A percentile compares a stretch with the other conserved stretches of the same genome.
These are phyloP conservation scores for Xylariaceae sp. DNA, from an alignment of 2,329 filamentous ascomycete species.

Conservation along the genomic window DNA sequence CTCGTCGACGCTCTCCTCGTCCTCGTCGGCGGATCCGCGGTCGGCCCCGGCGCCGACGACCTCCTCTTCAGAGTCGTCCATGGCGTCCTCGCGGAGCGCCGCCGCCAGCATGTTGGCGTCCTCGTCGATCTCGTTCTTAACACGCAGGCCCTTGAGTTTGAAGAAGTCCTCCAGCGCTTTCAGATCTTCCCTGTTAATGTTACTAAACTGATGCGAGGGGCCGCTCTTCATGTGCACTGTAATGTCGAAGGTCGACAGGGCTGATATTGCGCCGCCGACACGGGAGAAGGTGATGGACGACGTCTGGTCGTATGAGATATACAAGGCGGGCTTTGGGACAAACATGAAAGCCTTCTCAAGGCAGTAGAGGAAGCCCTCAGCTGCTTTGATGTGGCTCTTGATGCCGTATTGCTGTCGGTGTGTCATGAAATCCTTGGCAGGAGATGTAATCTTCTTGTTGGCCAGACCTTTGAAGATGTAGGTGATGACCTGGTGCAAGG, in stretches of 20 bases:
- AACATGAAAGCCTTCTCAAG: constrained; percentile 99
- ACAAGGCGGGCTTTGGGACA: constrained; percentile 94
- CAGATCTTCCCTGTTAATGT: constrained; percentile 98
- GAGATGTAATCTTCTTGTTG: constrained; percentile 89
- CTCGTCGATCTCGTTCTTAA: constrained; percentile 98
- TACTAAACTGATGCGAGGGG: constrained; percentile 92
- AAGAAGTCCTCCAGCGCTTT: constrained; percentile 96
- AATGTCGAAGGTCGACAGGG: constrained; percentile 94
- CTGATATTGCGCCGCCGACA: constrained; percentile 87
- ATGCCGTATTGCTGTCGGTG: constrained; percentile 92
- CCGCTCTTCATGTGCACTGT: constrained; percentile 85
- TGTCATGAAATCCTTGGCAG: constrained; percentile 88
- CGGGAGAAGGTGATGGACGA: constrained; percentile 90
- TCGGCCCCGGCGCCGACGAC: constrained; percentile 63
- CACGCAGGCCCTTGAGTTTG: constrained; percentile 87
- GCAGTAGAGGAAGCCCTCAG: constrained; percentile 94
- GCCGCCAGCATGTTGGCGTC: constrained; percentile 76
- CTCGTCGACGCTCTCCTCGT: constrained; percentile 90
- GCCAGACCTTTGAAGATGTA: constrained; percentile 93
- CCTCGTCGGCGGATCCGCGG: constrained; percentile 88
- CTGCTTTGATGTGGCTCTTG: constrained; percentile 99
- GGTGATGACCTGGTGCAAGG: constrained; percentile 85
- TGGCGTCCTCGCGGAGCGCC: constrained; percentile 74
- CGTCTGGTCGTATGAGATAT: constrained; percentile 91
- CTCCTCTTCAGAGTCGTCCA: constrained; percentile 78